Base-by-base conservation (phyloP, 2,329 filamentous ascomycete genomes). In the Penicillium sp. region DNA sequence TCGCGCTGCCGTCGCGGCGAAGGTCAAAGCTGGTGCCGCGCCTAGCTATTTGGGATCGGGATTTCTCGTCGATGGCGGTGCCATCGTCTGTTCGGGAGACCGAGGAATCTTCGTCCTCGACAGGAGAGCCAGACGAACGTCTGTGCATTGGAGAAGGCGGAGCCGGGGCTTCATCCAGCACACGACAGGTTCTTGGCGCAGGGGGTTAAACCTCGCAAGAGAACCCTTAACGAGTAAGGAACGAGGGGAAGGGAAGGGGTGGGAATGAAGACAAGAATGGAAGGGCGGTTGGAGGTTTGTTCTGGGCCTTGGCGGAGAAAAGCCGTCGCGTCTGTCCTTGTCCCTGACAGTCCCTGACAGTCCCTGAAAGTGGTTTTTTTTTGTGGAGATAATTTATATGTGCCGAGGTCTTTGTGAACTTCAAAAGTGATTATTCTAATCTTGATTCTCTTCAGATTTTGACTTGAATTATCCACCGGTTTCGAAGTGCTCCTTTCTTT, bases 91-190 rank as follows among this genome's bases (percentile, higher is more conserved):
- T 54, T 60, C 65, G 65, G 53, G 63, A 38, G 32, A 42, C 56
- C 55, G 60, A 60, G 53, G 64, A 63, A 56, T 69, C 64, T 60
- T 68, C 67, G 63, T 71, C 68, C 67, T 66, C 66, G 59, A 66
- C 63, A 61, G 67, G 67, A 55, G 67, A 69, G 60, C 66, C 69
- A 63, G 70, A 72, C 64, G 65, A 69, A 61, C 68, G 69, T 69
- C 67, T 71, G 63, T 66, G 69, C 70, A 72, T 72, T 71, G 62
- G 68, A 68, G 62, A 63, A 63, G 54, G 57, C 60, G 58, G 61
- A 61, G 57, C 54, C 60, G 58, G 53, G 53, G 57, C 62, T 47
- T 67, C 67, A 69, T 69, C 61, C 67, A 68, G 65, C 57, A 61
- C 59, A 58, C 56, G 44, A 49, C 39, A 41, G 48, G 53, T 53